A percentile compares a stretch with the other conserved stretches of the same genome.
phyloP scores from a whole-genome alignment of 306 rosid genomes.

The Oemleria cerasiformis region DNA sequence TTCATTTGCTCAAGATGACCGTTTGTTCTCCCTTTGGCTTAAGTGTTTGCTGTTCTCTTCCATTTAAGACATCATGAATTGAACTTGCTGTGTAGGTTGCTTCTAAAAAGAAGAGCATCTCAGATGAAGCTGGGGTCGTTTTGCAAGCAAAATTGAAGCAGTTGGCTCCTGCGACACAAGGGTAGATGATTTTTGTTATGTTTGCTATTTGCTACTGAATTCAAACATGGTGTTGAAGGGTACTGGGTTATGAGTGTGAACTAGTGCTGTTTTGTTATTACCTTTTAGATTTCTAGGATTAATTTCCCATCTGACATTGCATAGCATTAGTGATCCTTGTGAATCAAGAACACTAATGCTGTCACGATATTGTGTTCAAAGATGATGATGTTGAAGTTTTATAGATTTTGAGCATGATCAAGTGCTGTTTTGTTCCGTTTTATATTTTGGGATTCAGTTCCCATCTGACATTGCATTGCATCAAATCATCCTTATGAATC shows the following conservation, averaged over 20 bases:
- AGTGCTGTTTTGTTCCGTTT: neutral
- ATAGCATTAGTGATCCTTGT: neutral
- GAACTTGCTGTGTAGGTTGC: conserved; percentile 63
- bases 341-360: neutral
- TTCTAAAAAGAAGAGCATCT: conserved; percentile 70
- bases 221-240: neutral
- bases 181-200: neutral
- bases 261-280: neutral
- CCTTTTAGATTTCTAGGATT: neutral
- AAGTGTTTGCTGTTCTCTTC: neutral
- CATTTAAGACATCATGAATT: conserved; percentile 1
- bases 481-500: no score
- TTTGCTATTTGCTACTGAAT: neutral
- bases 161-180: conserved; percentile 41
- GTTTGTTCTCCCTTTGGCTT: neutral
- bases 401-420: neutral
- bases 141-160: conserved; percentile 83
- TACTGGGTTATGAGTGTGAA: neutral
- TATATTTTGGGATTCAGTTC: no score
- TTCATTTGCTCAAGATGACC: neutral
- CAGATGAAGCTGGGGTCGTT: conserved; percentile 62
- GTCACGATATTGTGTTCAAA: neutral
- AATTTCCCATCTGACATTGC: neutral
- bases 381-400: no score
- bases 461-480: no score